These are phyloP conservation scores for Leptoxyphium fumago DNA, from an alignment of 2,329 filamentous ascomycete species.

Conservation along the genomic window DNA sequence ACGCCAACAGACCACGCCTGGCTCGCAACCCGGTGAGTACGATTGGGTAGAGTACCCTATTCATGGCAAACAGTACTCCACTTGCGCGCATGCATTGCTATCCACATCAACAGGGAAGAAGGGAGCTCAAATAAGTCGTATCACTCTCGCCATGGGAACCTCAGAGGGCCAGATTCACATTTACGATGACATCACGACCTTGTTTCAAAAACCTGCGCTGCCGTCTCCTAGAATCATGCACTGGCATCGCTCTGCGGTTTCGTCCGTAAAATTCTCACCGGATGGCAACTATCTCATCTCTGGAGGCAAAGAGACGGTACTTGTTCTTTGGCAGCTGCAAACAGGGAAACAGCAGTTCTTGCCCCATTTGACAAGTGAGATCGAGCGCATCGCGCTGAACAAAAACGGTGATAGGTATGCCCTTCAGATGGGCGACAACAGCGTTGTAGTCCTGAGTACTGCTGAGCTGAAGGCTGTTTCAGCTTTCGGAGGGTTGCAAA, in stretches of 20 bases:
- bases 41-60: background rate
- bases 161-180: constrained; percentile 61
- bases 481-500: constrained; percentile 72
- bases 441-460: constrained; percentile 77
- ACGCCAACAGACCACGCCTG: background rate
- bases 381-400: constrained; percentile 76
- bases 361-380: constrained; percentile 75
- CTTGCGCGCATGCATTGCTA: background rate
- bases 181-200: constrained; percentile 40
- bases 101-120: background rate
- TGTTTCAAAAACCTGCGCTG: constrained; percentile 14
- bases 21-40: background rate
- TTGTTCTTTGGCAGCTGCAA: constrained; percentile 88
- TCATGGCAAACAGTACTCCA: background rate
- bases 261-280: constrained; percentile 75
- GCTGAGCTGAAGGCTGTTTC: constrained; percentile 73
- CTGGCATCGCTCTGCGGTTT: constrained; percentile 80
- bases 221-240: constrained; percentile 54
- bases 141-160: constrained; percentile 53
- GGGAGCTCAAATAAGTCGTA: background rate
- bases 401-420: constrained; percentile 66
- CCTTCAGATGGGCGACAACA: constrained; percentile 81
- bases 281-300: constrained; percentile 97
- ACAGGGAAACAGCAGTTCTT: constrained; percentile 70
- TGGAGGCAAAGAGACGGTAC: constrained; percentile 74